Base-by-base conservation (phyloP, 441 rosid genomes). In the Arabidopsis lyrata region DNA sequence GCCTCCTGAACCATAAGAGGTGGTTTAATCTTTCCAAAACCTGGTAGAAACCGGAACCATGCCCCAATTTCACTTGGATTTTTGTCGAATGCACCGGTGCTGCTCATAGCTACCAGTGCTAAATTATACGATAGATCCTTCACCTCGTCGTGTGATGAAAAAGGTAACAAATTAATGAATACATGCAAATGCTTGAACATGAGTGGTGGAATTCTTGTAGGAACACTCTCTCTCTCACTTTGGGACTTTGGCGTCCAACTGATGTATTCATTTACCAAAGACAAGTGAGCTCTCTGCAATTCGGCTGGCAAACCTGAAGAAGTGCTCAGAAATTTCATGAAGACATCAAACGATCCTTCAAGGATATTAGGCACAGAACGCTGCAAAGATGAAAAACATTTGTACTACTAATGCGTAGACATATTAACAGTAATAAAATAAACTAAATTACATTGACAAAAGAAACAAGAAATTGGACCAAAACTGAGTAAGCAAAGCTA, bases 11-110 rank as follows among this genome's bases (percentile, higher is more conserved):
- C 74, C 68, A 77, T 78, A 67, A 64, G 53, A 73, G 85, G 86
- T 63, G 49, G 79, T 67, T 82, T 81, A 63, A 69, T 73, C 29
- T 58, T 42, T 45, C 70, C 57, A 80, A 75, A 88, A 73, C 88
- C 81, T 2, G 95, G 97, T 75, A 95, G 79, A 74, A 87, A 93
- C 57, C 82, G 75, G 83, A 93, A 82, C 99, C 99, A 95, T 16
- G 87, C 87, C 74, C 68, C 82, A 81, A 86, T 82, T 84, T 93
- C 98, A 65, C 72, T 70, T 47, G 68, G 77, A 76, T 88, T 86
- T 77, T 83, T 83, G 65, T 93, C 97, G 84, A 95, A 95, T 70
- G 98, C 97, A 81, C 98, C 97, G 13, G 95, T 93, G 70, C 98
- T 93, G 55, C 75, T 83, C 94, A 95, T 86, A 80, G 97, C 89